A percentile compares a stretch with the other conserved stretches of the same genome.
Evolutionary conservation across 441 rosid species (phyloP).

Genomic region (Capsella rubella): DNA sequence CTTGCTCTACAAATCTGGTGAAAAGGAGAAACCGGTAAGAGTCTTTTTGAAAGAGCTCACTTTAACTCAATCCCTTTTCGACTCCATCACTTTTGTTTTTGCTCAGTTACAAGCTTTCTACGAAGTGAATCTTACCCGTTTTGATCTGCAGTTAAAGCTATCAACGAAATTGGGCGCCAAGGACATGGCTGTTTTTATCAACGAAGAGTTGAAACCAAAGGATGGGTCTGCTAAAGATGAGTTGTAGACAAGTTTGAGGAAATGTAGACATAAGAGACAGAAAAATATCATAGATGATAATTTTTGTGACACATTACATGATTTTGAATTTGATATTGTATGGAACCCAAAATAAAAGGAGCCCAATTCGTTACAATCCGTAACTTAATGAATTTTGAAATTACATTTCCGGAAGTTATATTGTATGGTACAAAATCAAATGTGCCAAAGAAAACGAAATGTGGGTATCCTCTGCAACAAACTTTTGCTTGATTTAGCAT

Average conservation of each 20-base stretch:
- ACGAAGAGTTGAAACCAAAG: slow-evolving; percentile 58
- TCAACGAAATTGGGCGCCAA: slow-evolving; percentile 65
- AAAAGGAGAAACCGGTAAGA: slow-evolving; percentile 78
- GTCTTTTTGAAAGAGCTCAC: neutral
- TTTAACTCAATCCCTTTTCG: neutral
- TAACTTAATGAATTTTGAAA: slow-evolving; percentile 22
- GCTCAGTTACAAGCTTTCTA: neutral
- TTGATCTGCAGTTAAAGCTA: slow-evolving; percentile 59
- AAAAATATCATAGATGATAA: slow-evolving; percentile 6
- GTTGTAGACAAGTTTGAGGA: slow-evolving; percentile 50
- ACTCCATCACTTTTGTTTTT: neutral
- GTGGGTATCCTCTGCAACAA: neutral
- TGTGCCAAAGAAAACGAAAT: slow-evolving; percentile 6
- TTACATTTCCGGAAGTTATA: slow-evolving; percentile 19
- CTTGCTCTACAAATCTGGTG: slow-evolving; percentile 64
- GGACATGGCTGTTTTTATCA: slow-evolving; percentile 67
- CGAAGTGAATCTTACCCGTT: slow-evolving; percentile 14
- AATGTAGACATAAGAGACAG: slow-evolving; percentile 12
- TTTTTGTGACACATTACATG: slow-evolving; percentile 40
- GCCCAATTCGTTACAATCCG: slow-evolving; percentile 4
- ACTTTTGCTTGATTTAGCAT: slow-evolving; percentile 45
- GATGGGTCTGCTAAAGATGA: slow-evolving; percentile 67
- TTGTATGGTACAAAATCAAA: slow-evolving; percentile 29
- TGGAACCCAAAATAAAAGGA: slow-evolving; percentile 40
- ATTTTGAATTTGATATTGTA: neutral